Evolutionary conservation across 164 flowering plant species (phyloP).

Genomic region (Annona cherimola): DNA sequence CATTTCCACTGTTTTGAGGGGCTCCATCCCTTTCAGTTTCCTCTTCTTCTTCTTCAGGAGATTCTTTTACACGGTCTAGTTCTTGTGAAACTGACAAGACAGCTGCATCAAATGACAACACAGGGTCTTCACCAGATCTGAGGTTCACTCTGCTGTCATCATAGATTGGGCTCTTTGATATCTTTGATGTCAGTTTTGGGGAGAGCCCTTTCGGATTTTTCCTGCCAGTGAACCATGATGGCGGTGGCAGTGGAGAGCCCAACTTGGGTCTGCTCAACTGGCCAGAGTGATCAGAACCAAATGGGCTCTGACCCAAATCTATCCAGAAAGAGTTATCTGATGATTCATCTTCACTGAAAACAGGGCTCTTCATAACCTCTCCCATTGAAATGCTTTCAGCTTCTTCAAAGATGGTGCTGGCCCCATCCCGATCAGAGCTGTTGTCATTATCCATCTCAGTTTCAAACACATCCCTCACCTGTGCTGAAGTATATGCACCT

Average conservation of each 20-base stretch:
- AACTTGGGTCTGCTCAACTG: constrained; percentile 30
- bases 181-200: constrained; percentile 31
- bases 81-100: constrained; percentile 49
- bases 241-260: constrained; percentile 51
- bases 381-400: constrained; percentile 56
- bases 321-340: constrained; percentile 64
- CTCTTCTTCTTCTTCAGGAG: constrained; percentile 41
- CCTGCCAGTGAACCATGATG: constrained; percentile 51
- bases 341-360: constrained; percentile 66
- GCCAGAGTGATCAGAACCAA: constrained; percentile 38
- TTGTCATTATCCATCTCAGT: constrained; percentile 61
- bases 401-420: constrained; percentile 69
- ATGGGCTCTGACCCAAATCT: constrained; percentile 67
- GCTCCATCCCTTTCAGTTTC: constrained; percentile 15
- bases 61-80: constrained; percentile 36
- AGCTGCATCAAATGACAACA: constrained; percentile 58
- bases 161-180: constrained; percentile 34
- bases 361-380: constrained; percentile 67
- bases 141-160: constrained; percentile 26
- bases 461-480: constrained; percentile 68
- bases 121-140: constrained; percentile 26
- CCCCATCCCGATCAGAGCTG: constrained; percentile 62
- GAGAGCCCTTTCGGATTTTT: constrained; percentile 32
- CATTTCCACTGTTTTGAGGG: constrained; percentile 9
- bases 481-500: constrained; percentile 55